A percentile compares a stretch with the other conserved stretches of the same genome.
These are phyloP conservation scores for Plantago ovata DNA, from an alignment of 257 asterid genomes.

Conservation along the genomic window DNA sequence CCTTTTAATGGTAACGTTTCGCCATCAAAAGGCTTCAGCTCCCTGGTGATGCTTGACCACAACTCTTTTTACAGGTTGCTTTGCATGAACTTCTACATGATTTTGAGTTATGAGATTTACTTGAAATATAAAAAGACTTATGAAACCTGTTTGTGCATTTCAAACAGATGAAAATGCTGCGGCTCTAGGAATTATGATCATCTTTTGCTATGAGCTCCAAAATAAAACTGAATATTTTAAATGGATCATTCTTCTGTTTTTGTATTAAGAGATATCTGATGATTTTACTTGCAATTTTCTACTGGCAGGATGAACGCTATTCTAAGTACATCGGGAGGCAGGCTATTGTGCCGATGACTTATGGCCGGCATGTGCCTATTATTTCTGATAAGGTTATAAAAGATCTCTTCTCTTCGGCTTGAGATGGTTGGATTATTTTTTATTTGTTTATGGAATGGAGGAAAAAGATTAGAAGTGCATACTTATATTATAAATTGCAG, in stretches of 20 bases:
- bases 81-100: neutral
- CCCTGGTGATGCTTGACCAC: neutral
- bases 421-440: conserved; percentile 5
- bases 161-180: neutral
- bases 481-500: too few species aligned
- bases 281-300: neutral
- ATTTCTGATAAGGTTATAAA: conserved; percentile 80
- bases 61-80: neutral
- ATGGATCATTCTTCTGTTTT: neutral
- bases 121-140: conserved; percentile 2
- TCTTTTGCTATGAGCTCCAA: neutral
- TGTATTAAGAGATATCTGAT: conserved; percentile 9
- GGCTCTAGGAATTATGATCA: neutral
- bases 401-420: conserved; percentile 7
- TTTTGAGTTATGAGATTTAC: conserved; percentile 10
- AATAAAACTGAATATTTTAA: neutral
- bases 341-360: conserved; percentile 96
- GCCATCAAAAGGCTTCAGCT: conserved; percentile 4
- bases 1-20: too few species aligned
- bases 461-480: too few species aligned
- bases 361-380: conserved; percentile 97
- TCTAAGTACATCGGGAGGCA: conserved; percentile 78
- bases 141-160: conserved; percentile 2
- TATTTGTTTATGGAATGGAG: conserved; percentile 4
- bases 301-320: conserved; percentile 79